These are phyloP conservation scores for Aureobasidium sp. DNA, from an alignment of 2,329 filamentous ascomycete genomes.

Conservation along the genomic window DNA sequence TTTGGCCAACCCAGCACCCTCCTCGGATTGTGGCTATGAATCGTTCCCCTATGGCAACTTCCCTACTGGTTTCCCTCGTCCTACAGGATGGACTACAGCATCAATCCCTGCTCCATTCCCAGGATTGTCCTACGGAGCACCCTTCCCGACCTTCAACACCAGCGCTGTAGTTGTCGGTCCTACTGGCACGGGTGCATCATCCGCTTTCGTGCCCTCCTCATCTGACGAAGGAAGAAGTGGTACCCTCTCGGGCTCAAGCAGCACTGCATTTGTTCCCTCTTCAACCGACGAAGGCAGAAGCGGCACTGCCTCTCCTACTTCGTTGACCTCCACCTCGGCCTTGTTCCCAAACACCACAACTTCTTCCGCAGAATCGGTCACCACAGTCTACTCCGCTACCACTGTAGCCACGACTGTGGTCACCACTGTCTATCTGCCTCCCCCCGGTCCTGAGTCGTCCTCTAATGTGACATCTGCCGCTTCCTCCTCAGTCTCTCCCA, in stretches of 20 bases:
- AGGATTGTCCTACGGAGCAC: neutral
- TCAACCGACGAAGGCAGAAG: no score
- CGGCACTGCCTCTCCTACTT: neutral
- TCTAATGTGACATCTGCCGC: neutral
- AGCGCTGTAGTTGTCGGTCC: neutral
- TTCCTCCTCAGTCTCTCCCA: neutral
- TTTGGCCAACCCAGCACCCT: neutral
- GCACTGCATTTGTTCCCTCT: no score
- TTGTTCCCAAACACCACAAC: neutral
- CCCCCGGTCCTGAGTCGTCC: neutral
- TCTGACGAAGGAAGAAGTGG: slow-evolving; percentile 5
- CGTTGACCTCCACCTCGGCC: neutral
- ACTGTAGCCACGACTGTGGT: slow-evolving; percentile 7
- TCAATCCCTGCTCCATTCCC: neutral
- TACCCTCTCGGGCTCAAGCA: neutral
- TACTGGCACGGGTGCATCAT: slow-evolving; percentile 4
- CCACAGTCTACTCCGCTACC: slow-evolving; percentile 3
- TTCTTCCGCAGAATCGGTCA: neutral
- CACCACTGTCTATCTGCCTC: neutral
- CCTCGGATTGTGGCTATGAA: slow-evolving; percentile 6
- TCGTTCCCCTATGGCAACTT: neutral
- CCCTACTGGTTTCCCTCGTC: neutral
- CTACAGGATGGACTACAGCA: neutral
- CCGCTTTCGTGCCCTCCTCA: neutral
- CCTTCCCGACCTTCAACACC: slow-evolving; percentile 1